These are phyloP conservation scores for Acacia acuminata DNA, from an alignment of 306 rosid species.

Conservation along the genomic window DNA sequence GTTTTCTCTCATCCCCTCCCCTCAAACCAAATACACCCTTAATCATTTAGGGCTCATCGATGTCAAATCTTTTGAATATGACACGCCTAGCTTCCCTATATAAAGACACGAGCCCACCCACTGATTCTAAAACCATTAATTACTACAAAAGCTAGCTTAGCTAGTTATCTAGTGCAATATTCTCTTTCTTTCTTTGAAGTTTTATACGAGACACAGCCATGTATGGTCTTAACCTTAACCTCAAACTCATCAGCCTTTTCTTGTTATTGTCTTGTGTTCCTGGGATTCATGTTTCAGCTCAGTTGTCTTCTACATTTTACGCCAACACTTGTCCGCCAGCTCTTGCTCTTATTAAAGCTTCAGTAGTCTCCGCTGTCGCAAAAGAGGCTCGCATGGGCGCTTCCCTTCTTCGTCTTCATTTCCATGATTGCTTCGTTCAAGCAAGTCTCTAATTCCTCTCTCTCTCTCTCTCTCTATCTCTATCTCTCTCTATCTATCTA, in stretches of 20 bases:
- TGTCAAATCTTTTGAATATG: no score
- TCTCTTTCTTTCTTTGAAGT: not conserved
- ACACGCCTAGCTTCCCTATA: not conserved
- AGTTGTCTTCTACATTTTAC: constrained; percentile 59
- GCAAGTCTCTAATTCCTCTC: no score
- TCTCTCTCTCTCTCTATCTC: not conserved
- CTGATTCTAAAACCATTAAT: not conserved
- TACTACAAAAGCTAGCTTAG: not conserved
- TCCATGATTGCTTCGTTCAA: constrained; percentile 82
- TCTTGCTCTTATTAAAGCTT: constrained; percentile 53
- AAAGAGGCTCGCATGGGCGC: constrained; percentile 83
- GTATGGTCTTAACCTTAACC: constrained; percentile 19
- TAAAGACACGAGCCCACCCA: not conserved
- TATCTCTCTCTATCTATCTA: not conserved
- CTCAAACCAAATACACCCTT: no score
- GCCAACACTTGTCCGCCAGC: constrained; percentile 52
- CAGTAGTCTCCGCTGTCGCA: constrained; percentile 43
- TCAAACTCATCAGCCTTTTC: constrained; percentile 10
- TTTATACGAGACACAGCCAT: not conserved
- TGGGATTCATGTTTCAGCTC: constrained; percentile 46
- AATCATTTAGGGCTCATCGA: not conserved
- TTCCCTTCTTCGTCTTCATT: constrained; percentile 80
- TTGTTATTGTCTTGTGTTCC: constrained; percentile 25
- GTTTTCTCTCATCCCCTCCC: not conserved
- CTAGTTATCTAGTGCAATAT: not conserved